Base-by-base conservation (phyloP, 208 protist species). In the Trypanosoma melophagium region DNA sequence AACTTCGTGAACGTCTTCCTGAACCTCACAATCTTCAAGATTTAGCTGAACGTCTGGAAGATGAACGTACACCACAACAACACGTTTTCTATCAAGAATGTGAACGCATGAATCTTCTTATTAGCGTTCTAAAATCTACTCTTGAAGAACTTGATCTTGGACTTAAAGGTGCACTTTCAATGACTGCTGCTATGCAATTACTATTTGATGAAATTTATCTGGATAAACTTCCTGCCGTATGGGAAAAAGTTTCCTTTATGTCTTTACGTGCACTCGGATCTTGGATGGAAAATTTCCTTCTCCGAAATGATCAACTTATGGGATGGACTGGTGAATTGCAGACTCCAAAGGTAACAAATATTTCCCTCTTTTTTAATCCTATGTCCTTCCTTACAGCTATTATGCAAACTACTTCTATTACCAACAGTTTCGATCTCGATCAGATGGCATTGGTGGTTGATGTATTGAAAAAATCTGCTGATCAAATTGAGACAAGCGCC, bases 381-480 rank as follows among this genome's bases (percentile, higher is more conserved):
- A 98, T 99, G 95, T 98, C 98, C 8, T 99, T 99, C 87, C 77
- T 99, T 9, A 99, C 98, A 21, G 97, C 98, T 64, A 98, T 99
- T 59, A 98, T 99, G 95, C 98, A 99, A 79, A 95, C 92, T 8
- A 99, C 97, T 7, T 98, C 98, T 4, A 97, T 98, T 69, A 90
- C 96, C 60, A 99, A 99, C 89, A 94, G 93, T 69, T 98, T 96
- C 75, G 94, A 98, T 57, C 87, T 99, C 13, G 98, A 99, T 81
- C 91, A 97, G 76, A 98, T 98, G 95, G 75, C 95, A 14, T 76
- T 98, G 17, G 93, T 97, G 40, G 80, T 95, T 53, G 95, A 98
- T 80, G 92, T 98, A 8, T 79, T 96, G 47, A 99, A 99, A 87
- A 99, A 99, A 85, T 90, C 84, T 4, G 84, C 87, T 0, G 94